phyloP scores from a whole-genome alignment of 2,329 filamentous ascomycete species.

The Alternaria tenuissima region DNA sequence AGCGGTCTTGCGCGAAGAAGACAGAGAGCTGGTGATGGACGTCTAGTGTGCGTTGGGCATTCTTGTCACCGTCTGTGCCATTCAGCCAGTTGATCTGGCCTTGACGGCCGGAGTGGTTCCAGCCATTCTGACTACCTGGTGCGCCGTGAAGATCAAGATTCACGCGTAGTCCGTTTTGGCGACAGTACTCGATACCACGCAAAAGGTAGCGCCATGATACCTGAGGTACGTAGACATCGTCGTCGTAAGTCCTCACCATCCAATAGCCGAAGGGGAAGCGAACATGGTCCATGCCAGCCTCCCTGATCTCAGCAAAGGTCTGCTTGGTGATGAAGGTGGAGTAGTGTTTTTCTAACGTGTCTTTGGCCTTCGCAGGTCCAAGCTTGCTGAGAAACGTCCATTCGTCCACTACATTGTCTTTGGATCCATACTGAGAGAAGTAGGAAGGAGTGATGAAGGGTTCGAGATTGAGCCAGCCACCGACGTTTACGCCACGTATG shows the following conservation, averaged over 20 bases:
- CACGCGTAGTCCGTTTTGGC: constrained; percentile 88
- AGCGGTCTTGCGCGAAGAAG: constrained; percentile 93
- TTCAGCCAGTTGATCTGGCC: constrained; percentile 88
- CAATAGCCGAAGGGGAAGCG: constrained; percentile 96
- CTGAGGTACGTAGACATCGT: constrained; percentile 85
- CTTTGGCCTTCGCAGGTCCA: constrained; percentile 68
- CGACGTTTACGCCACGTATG: constrained; percentile 89
- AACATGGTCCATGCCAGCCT: constrained; percentile 94
- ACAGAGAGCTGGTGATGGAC: constrained; percentile 85
- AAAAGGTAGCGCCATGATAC: constrained; percentile 94
- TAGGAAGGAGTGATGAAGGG: constrained; percentile 95
- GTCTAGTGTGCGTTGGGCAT: constrained; percentile 82
- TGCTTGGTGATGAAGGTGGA: constrained; percentile 84
- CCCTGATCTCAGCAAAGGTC: constrained; percentile 83
- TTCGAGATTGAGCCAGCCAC: constrained; percentile 92
- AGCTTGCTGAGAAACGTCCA: constrained; percentile 79
- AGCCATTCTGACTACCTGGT: constrained; percentile 94
- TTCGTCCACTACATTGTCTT: constrained; percentile 81
- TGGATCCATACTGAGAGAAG: constrained; percentile 72
- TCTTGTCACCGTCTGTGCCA: constrained; percentile 81
- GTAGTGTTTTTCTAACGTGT: constrained; percentile 88
- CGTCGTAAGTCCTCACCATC: constrained; percentile 85
- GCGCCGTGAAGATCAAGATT: constrained; percentile 94
- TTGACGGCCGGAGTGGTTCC: constrained; percentile 92
- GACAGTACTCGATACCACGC: constrained; percentile 89